Evolutionary conservation across 108 stramenopile species (phyloP).

Genomic region (Nitzschia palea): DNA sequence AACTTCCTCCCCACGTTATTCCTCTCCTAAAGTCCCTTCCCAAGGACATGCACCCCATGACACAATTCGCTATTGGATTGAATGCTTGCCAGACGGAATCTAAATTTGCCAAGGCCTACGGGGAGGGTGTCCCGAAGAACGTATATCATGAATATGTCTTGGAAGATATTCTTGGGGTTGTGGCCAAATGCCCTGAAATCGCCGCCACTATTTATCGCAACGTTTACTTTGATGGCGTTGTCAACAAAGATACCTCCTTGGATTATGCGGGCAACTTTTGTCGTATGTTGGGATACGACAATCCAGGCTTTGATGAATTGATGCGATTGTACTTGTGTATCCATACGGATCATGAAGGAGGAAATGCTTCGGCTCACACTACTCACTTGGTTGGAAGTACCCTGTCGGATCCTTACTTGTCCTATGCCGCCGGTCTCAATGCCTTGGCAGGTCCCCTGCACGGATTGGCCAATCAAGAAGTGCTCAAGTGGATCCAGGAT

Average conservation of each 20-base stretch:
- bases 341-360: conserved; percentile 99
- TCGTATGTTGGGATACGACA: conserved; percentile 96
- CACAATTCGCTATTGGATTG: conserved; percentile 92
- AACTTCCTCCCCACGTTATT: conserved; percentile 92
- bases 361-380: conserved; percentile 98
- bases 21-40: conserved; percentile 91
- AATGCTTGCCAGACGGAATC: conserved; percentile 94
- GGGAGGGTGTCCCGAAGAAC: conserved; percentile 88
- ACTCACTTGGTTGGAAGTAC: conserved; percentile 99
- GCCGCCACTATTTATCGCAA: conserved; percentile 98
- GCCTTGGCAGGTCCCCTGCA: conserved; percentile 98
- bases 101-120: conserved; percentile 94
- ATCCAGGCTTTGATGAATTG: conserved; percentile 95
- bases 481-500: conserved; percentile 95
- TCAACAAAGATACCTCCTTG: conserved; percentile 85
- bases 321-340: conserved; percentile 99
- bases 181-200: conserved; percentile 96
- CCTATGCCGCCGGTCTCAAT: conserved; percentile 95
- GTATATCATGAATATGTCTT: conserved; percentile 91
- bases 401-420: conserved; percentile 93
- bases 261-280: conserved; percentile 99
- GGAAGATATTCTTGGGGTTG: conserved; percentile 95
- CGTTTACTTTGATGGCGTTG: conserved; percentile 94
- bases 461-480: conserved; percentile 99
- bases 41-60: conserved; percentile 99